phyloP scores from a whole-genome alignment of 768 basidiomycete species.

The Calocybe cyanea region DNA sequence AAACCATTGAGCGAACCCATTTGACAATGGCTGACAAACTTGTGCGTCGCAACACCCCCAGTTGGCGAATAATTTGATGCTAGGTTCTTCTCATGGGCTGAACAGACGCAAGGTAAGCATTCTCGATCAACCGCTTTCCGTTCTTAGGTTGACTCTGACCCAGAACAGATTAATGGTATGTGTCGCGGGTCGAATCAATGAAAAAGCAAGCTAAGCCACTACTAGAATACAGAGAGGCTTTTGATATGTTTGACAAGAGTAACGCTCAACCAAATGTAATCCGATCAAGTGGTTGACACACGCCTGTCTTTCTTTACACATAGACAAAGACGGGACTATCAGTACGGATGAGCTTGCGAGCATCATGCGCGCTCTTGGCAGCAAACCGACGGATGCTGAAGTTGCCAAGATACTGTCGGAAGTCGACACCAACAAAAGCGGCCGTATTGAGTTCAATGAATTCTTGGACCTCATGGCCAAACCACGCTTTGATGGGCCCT shows the following conservation, averaged over 20 bases:
- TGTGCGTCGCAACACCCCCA: constrained; percentile 30
- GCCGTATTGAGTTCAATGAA: constrained; percentile 43
- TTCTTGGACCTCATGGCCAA: constrained; percentile 39
- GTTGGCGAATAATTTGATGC: neutral
- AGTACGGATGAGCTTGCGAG: constrained; percentile 45
- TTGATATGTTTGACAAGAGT: constrained; percentile 24
- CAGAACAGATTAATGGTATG: constrained; percentile 91
- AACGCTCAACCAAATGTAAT: constrained; percentile 10
- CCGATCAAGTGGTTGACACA: neutral
- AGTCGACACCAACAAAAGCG: constrained; percentile 41
- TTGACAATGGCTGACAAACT: constrained; percentile 52
- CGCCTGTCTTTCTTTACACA: too few species aligned
- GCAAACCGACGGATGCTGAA: constrained; percentile 44
- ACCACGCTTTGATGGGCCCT: too few species aligned
- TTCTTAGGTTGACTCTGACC: too few species aligned
- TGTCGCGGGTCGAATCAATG: constrained; percentile 3
- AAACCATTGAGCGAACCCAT: too few species aligned
- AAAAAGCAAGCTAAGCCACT: too few species aligned
- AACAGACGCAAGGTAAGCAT: too few species aligned
- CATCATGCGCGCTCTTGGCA: constrained; percentile 47
- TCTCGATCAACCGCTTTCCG: too few species aligned
- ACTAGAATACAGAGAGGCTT: constrained; percentile 23
- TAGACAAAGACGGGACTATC: constrained; percentile 49
- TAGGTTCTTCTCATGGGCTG: too few species aligned
- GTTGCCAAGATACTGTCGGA: constrained; percentile 48